Conservation (phyloP, 495 filamentous ascomycete genomes). For the Cercophora scortea region DNA sequence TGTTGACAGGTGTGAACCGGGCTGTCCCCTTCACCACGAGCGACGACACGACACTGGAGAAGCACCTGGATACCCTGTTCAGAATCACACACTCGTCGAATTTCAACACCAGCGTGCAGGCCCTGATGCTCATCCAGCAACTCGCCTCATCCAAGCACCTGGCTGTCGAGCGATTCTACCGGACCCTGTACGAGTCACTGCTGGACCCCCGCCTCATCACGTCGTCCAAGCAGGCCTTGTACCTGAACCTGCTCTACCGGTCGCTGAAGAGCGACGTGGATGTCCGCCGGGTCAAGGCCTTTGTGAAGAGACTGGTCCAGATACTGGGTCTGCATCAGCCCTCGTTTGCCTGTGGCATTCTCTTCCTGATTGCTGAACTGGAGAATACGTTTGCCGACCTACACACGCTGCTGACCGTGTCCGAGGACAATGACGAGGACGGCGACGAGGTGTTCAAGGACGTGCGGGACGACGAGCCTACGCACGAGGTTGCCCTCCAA, state of each 20-base stretch:
- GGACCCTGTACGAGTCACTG: slow-evolving; percentile 90
- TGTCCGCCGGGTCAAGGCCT: slow-evolving; percentile 84
- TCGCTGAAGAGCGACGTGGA: slow-evolving; percentile 80
- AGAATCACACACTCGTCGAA: slow-evolving; percentile 94
- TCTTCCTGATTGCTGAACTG: slow-evolving; percentile 81
- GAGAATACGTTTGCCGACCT: slow-evolving; percentile 68
- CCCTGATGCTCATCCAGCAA: slow-evolving; percentile 92
- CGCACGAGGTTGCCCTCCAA: slow-evolving; percentile 37
- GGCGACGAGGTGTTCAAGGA: slow-evolving; percentile 43
- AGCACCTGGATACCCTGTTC: slow-evolving; percentile 89
- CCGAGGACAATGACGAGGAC: slow-evolving; percentile 51
- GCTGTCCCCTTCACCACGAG: slow-evolving; percentile 86
- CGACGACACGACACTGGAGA: slow-evolving; percentile 70
- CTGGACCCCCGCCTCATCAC: slow-evolving; percentile 79
- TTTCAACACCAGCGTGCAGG: slow-evolving; percentile 97
- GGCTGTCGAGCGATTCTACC: slow-evolving; percentile 82
- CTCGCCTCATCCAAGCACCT: slow-evolving; percentile 68
- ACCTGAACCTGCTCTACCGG: slow-evolving; percentile 85
- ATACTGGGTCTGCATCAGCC: slow-evolving; percentile 82
- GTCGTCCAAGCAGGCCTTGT: slow-evolving; percentile 91
- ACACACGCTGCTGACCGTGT: slow-evolving; percentile 60
- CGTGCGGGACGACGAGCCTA: slow-evolving; percentile 60
- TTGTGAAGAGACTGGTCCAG: slow-evolving; percentile 87
- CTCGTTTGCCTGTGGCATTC: slow-evolving; percentile 79
- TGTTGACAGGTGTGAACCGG: slow-evolving; percentile 90